Conservation (phyloP, 768 basidiomycete genomes). For the Neoboletus subvelutipes region DNA sequence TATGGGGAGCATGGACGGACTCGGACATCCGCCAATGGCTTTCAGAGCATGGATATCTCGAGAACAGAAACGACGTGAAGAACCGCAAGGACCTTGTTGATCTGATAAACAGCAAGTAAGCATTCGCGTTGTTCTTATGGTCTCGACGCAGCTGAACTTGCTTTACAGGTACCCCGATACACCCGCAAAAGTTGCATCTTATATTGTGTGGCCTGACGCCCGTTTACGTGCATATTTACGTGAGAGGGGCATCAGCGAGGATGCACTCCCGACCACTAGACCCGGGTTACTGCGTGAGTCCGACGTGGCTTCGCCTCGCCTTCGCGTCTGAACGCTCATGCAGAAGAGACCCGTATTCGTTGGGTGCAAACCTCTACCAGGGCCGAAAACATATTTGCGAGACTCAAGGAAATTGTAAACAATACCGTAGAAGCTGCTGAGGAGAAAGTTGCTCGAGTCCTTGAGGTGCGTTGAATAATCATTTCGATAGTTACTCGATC, state of each 20-base stretch:
- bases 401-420: constrained; percentile 65
- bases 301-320: constrained; percentile 14
- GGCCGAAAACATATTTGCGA: constrained; percentile 56
- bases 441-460: constrained; percentile 60
- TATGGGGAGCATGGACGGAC: constrained; percentile 73
- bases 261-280: constrained; percentile 59
- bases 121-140: not conserved
- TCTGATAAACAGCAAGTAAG: constrained; percentile 69
- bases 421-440: constrained; percentile 71
- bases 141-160: not conserved
- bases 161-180: constrained; percentile 52
- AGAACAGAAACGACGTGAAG: constrained; percentile 46
- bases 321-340: not conserved
- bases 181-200: constrained; percentile 50
- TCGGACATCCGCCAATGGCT: constrained; percentile 72
- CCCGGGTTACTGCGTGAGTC: constrained; percentile 73
- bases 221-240: constrained; percentile 87
- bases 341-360: constrained; percentile 76
- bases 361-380: constrained; percentile 66
- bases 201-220: constrained; percentile 91
- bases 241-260: constrained; percentile 70
- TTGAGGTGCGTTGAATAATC: constrained; percentile 27
- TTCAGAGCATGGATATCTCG: constrained; percentile 66
- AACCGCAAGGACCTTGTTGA: constrained; percentile 76
- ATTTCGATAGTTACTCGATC: no score